These are phyloP conservation scores for Pachysolen tannophilus DNA, from an alignment of 805 yeast genomes.

Conservation along the genomic window DNA sequence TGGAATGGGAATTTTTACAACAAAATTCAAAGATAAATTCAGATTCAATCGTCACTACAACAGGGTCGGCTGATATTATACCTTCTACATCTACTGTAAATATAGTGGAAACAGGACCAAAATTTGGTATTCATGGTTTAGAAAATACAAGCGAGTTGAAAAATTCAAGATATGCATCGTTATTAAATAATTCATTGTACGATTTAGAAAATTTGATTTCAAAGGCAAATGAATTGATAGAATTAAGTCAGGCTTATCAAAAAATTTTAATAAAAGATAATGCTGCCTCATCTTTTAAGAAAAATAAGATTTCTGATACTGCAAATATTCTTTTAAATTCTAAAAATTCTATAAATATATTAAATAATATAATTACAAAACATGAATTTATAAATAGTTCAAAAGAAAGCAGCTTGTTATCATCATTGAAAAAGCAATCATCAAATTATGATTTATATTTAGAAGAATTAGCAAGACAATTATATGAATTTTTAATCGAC, in stretches of 20 bases:
- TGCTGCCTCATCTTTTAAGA: constrained; percentile 6
- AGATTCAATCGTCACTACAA: constrained; percentile 19
- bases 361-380: constrained; percentile 20
- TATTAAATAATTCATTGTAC: constrained; percentile 61
- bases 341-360: constrained; percentile 18
- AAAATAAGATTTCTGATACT: constrained; percentile 16
- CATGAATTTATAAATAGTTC: constrained; percentile 19
- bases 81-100: too few relatives aligned
- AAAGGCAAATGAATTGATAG: constrained; percentile 67
- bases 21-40: constrained; percentile 22
- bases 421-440: constrained; percentile 9
- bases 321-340: constrained; percentile 20
- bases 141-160: constrained; percentile 48
- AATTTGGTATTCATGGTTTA: constrained; percentile 65
- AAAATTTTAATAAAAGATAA: constrained; percentile 13
- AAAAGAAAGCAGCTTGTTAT: constrained; percentile 14
- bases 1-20: constrained; percentile 35
- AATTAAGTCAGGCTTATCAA: constrained; percentile 41
- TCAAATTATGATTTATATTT: constrained; percentile 20
- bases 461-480: constrained; percentile 69
- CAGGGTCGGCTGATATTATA: neutral
- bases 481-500: constrained; percentile 59
- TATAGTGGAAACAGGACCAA: constrained; percentile 9
- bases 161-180: constrained; percentile 47
- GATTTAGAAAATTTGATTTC: constrained; percentile 72